These are phyloP conservation scores for Kwoniella dejecticola DNA, from an alignment of 768 basidiomycete genomes.

Conservation along the genomic window DNA sequence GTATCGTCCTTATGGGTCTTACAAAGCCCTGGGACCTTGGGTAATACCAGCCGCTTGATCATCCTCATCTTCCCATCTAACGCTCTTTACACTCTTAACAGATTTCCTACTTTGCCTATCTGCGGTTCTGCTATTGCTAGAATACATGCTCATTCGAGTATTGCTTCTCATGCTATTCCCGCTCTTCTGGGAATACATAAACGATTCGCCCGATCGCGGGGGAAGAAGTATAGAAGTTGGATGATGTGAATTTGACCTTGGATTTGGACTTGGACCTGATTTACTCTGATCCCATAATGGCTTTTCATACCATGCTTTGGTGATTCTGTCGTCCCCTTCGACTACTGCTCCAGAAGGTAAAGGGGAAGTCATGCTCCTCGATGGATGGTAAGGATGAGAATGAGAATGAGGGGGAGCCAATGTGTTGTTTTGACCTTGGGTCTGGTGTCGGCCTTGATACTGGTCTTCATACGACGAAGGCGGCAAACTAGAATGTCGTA, in stretches of 20 bases:
- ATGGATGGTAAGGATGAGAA: not conserved
- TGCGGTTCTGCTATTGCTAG: no score
- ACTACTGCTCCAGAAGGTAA: not conserved
- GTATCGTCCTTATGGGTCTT: no score
- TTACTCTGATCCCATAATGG: constrained; percentile 27
- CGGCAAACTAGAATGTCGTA: not conserved
- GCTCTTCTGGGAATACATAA: not conserved
- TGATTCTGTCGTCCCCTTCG: constrained; percentile 15
- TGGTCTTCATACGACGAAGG: not conserved
- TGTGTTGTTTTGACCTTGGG: not conserved
- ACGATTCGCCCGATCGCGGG: not conserved
- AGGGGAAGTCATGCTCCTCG: not conserved
- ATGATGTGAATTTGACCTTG: not conserved
- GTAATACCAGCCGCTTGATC: not conserved
- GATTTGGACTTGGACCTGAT: not conserved
- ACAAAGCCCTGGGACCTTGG: constrained; percentile 20
- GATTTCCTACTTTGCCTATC: constrained; percentile 26
- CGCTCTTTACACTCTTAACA: constrained; percentile 34
- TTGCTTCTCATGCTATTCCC: constrained; percentile 3
- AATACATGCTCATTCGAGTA: not conserved
- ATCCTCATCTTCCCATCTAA: constrained; percentile 33
- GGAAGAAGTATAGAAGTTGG: constrained; percentile 5
- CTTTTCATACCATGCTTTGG: constrained; percentile 37
- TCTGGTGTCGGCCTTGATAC: not conserved
- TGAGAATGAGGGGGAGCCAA: not conserved